Conservation (phyloP, 2,329 filamentous ascomycete species). For the Penicillium thymicola region DNA sequence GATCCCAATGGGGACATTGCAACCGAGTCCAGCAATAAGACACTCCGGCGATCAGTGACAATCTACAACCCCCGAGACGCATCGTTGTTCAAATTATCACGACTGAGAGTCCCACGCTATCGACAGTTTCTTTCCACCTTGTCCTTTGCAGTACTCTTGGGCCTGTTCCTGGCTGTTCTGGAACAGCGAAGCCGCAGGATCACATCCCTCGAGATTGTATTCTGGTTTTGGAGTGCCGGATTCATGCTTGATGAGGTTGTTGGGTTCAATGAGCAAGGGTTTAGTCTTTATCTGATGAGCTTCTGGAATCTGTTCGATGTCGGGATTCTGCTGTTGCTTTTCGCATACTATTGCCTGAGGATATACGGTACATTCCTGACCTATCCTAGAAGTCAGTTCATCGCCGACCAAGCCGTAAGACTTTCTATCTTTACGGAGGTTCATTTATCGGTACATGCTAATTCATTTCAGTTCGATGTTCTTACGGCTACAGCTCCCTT, state of each 20-base stretch:
- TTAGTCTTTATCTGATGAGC: conserved; percentile 93
- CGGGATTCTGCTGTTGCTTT: conserved; percentile 79
- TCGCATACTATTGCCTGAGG: conserved; percentile 85
- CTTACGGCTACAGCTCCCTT: conserved; percentile 86
- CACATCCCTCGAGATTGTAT: conserved; percentile 78
- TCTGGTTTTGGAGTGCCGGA: conserved; percentile 97
- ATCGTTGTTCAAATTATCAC: conserved; percentile 85
- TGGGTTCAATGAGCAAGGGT: conserved; percentile 94
- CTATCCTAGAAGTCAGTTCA: conserved; percentile 63
- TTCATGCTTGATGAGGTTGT: conserved; percentile 97
- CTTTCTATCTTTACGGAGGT: background rate
- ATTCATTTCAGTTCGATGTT: conserved; percentile 65
- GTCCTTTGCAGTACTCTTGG: conserved; percentile 80
- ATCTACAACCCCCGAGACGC: conserved; percentile 89
- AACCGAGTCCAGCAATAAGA: conserved; percentile 12
- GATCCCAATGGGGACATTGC: conserved; percentile 24
- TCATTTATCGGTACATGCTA: background rate
- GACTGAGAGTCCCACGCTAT: conserved; percentile 86
- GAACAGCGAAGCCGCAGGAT: conserved; percentile 72
- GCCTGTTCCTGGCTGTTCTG: conserved; percentile 80
- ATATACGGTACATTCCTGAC: conserved; percentile 83
- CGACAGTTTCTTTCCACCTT: conserved; percentile 84
- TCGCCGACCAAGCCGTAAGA: conserved; percentile 67
- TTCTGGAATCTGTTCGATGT: conserved; percentile 97
- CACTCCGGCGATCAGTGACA: conserved; percentile 67